Base-by-base conservation (phyloP, 805 yeast genomes). In the Suhomyces sp. region DNA sequence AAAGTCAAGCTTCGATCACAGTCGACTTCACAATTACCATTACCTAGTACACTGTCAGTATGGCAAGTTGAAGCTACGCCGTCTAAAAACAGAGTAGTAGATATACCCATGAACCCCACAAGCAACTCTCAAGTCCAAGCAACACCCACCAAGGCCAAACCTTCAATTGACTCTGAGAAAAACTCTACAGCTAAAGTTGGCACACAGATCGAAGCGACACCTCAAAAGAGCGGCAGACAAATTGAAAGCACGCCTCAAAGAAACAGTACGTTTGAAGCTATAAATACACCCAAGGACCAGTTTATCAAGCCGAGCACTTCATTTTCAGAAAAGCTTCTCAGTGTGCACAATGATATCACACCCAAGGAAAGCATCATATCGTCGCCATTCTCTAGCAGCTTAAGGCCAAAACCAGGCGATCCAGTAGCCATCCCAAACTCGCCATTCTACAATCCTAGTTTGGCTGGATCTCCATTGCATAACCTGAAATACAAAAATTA, bases 341-440 rank as follows among this genome's bases (percentile, higher is more conserved):
- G 42, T 9, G 42, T 38, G 13, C 22, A 38, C 17, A 47, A 44
- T 6, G 33, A 35, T 13, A 27, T 44, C 27, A 50, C 53, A 5
- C 53, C 54, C 22, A 10, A 40, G 6, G 47, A 35, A 17, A 35
- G 31, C 17, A 44, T 38, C 5, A 24, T 36, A 19, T 36, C 49
- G 10, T 36, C 44, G 10, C 44, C 49, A 19, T 15, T 36, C 5
- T 35, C 49, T 8, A 36, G 44, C 19, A 7, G 33, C 17, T 15
- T 40, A 23, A 57, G 45, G 19, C 59, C 56, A 50, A 29, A 31
- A n/a, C 78, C 77, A 1, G 75, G 80, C 4, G 74, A 69, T n/a
- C 72, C 72, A 1, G 64, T 71, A 2, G 52, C 70, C 0, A 58
- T 69, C 4, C 59, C 55, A 42, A 68, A 67, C 22, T 76, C 80